Conservation (phyloP, 192 early-diverging fungal genomes). For the Backusella sp. region DNA sequence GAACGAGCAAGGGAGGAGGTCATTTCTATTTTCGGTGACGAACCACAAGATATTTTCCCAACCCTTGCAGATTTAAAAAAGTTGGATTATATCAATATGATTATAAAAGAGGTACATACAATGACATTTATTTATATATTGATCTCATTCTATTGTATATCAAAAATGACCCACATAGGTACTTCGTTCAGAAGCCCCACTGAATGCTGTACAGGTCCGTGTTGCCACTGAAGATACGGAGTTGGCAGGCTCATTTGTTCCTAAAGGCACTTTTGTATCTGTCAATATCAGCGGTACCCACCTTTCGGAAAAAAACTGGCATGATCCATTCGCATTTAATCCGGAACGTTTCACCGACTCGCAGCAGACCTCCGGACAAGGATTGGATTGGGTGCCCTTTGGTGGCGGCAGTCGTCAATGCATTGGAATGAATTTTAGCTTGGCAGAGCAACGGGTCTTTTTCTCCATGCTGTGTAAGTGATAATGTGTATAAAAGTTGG, state of each 20-base stretch:
- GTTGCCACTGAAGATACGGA: constrained; percentile 6
- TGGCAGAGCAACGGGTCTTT: constrained; percentile 56
- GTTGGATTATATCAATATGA: constrained; percentile 16
- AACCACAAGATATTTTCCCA: background rate
- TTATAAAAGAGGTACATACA: constrained; percentile 17
- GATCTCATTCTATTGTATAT: background rate
- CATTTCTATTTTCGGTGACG: constrained; percentile 17
- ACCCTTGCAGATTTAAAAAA: constrained; percentile 8
- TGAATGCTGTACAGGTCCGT: background rate
- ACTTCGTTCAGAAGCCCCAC: constrained; percentile 8
- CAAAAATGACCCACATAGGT: background rate
- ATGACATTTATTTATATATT: background rate
- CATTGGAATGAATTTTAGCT: constrained; percentile 59
- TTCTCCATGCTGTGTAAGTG: constrained; percentile 42
- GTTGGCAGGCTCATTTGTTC: constrained; percentile 6
- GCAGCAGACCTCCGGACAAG: background rate
- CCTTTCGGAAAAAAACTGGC: constrained; percentile 8
- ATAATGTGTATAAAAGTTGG: background rate
- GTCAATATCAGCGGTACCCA: constrained; percentile 18
- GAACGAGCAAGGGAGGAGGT: constrained; percentile 19
- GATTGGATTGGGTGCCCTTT: constrained; percentile 53
- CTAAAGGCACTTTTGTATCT: constrained; percentile 13
- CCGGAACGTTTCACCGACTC: constrained; percentile 22
- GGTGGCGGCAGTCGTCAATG: constrained; percentile 56
- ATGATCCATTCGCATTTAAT: constrained; percentile 14